A percentile compares a stretch with the other conserved stretches of the same genome.
phyloP scores from a whole-genome alignment of 2,329 filamentous ascomycete species.

The Eurotiales sp. region DNA sequence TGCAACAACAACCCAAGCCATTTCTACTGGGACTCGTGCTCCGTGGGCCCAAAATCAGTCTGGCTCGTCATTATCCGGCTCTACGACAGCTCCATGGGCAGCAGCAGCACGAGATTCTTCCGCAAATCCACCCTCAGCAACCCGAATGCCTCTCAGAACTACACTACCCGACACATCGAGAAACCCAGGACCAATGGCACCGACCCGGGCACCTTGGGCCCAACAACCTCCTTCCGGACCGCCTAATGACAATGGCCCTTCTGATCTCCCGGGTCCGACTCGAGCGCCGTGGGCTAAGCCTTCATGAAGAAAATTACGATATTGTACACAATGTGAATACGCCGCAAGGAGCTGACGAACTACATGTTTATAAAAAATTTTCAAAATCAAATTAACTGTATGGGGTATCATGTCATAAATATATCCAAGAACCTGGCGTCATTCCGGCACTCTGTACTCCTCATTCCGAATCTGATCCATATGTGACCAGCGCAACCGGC shows the following conservation, averaged over 20 bases:
- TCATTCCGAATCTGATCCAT: constrained; percentile 16
- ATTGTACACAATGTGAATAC: not conserved
- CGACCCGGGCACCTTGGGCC: constrained; percentile 22
- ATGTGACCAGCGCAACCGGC: constrained; percentile 8
- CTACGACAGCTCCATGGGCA: constrained; percentile 31
- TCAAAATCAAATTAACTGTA: not conserved
- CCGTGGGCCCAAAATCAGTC: constrained; percentile 34
- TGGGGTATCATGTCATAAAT: constrained; percentile 12
- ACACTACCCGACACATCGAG: constrained; percentile 27
- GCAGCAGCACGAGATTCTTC: constrained; percentile 14
- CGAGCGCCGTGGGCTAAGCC: constrained; percentile 20
- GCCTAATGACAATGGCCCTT: not conserved
- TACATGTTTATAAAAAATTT: not conserved
- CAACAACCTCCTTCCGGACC: not conserved
- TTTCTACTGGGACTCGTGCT: too few species aligned
- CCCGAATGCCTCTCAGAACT: constrained; percentile 6
- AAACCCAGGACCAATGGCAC: constrained; percentile 25
- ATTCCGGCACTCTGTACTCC: not conserved
- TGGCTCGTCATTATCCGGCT: constrained; percentile 18
- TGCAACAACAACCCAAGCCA: too few species aligned
- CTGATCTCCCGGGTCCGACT: constrained; percentile 5
- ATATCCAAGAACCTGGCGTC: not conserved
- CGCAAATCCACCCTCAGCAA: constrained; percentile 7
- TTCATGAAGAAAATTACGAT: not conserved
- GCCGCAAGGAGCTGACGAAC: not conserved